These are phyloP conservation scores for Piper betle DNA, from an alignment of 164 flowering plant genomes.

Conservation along the genomic window DNA sequence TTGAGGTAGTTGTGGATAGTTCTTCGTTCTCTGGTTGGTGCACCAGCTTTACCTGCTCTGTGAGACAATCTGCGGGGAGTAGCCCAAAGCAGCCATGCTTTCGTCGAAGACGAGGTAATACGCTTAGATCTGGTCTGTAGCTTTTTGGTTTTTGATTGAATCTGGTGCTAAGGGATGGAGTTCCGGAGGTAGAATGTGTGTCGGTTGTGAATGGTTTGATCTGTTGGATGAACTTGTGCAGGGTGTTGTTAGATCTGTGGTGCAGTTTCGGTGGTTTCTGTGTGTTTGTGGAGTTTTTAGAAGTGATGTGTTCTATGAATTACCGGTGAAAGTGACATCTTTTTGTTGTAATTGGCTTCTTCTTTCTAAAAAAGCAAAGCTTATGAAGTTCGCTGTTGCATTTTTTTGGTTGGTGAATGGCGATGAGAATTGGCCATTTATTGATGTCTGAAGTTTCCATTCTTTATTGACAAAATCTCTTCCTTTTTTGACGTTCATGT, in stretches of 20 bases:
- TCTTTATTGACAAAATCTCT: background rate
- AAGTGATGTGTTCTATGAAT: too few relatives aligned
- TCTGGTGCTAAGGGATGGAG: background rate
- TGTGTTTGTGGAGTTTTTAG: too few relatives aligned
- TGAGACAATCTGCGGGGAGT: background rate
- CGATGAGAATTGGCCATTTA: too few relatives aligned
- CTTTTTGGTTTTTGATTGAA: slow-evolving; percentile 1
- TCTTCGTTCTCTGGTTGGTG: background rate
- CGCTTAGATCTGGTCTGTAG: slow-evolving; percentile 18
- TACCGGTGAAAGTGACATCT: too few relatives aligned
- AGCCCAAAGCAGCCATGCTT: slow-evolving; percentile 19
- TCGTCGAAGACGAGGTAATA: slow-evolving; percentile 53
- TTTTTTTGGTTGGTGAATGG: too few relatives aligned
- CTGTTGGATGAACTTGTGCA: background rate
- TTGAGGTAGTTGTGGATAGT: too few relatives aligned
- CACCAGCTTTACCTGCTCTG: too few relatives aligned
- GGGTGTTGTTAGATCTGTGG: background rate
- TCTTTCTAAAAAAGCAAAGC: too few relatives aligned
- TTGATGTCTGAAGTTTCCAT: too few relatives aligned
- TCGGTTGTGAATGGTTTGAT: background rate
- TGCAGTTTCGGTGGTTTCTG: too few relatives aligned
- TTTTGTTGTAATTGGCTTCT: too few relatives aligned
- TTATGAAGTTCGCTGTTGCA: too few relatives aligned
- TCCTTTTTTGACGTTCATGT: background rate
- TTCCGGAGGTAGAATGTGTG: background rate